Conservation (phyloP, 2,329 filamentous ascomycete genomes). For the Botrytis aclada region DNA sequence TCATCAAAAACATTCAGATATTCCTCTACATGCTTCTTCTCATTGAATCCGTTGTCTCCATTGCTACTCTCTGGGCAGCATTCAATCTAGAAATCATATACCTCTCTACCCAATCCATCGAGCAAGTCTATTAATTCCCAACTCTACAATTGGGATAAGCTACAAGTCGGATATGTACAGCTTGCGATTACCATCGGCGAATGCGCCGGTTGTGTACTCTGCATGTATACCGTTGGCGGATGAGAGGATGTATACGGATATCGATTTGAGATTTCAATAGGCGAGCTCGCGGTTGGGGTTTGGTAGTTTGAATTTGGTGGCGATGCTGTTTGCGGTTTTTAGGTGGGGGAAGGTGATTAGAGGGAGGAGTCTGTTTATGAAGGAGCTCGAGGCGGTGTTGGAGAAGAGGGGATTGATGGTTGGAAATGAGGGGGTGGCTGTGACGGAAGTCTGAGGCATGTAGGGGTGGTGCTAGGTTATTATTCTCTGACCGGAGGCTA, state of each 20-base stretch:
- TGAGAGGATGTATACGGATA: slow-evolving; percentile 46
- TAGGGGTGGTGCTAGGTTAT: background rate
- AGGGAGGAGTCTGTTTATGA: background rate
- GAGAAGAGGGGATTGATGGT: background rate
- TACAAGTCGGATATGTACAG: slow-evolving; percentile 25
- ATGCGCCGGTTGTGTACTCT: slow-evolving; percentile 23
- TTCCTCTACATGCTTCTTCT: background rate
- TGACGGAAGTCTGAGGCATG: background rate
- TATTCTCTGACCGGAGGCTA: too few relatives aligned
- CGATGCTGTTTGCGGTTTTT: slow-evolving; percentile 45
- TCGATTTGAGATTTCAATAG: slow-evolving; percentile 47
- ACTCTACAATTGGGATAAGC: slow-evolving; percentile 24
- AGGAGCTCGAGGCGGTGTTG: background rate
- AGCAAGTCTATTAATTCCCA: slow-evolving; percentile 26
- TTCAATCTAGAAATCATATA: slow-evolving; percentile 28
- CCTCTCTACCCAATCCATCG: slow-evolving; percentile 33
- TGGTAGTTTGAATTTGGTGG: slow-evolving; percentile 45
- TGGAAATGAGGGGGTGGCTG: too few relatives aligned
- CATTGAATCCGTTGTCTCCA: background rate
- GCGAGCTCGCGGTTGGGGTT: slow-evolving; percentile 47
- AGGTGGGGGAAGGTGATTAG: slow-evolving; percentile 32
- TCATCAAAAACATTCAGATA: background rate
- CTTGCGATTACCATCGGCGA: slow-evolving; percentile 14
- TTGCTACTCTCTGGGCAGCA: background rate
- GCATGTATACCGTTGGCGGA: slow-evolving; percentile 42